phyloP scores from a whole-genome alignment of 805 yeast genomes.

The Ogataea trehalophila region DNA sequence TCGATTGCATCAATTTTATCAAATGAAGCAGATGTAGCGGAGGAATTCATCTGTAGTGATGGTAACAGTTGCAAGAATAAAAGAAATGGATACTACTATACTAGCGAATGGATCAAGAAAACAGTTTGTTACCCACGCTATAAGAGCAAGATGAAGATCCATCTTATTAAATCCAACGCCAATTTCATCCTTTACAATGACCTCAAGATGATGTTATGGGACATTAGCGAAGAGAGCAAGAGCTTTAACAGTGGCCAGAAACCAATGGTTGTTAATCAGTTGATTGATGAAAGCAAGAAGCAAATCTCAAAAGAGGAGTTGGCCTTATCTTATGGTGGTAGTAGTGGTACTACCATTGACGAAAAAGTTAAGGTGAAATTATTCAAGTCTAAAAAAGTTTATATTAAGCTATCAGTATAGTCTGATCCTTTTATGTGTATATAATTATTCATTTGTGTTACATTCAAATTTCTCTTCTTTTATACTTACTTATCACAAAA shows the following conservation, averaged over 20 bases:
- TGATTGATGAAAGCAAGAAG: neutral
- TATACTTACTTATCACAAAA: too few relatives aligned
- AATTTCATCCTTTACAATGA: constrained; percentile 28
- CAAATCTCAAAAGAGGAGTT: neutral
- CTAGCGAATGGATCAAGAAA: constrained; percentile 34
- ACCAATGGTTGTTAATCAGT: too few relatives aligned
- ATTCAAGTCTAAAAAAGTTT: constrained; percentile 15
- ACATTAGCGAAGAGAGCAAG: constrained; percentile 21
- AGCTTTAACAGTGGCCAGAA: neutral
- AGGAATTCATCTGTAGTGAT: too few relatives aligned
- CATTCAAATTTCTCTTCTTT: neutral
- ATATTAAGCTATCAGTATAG: constrained; percentile 5
- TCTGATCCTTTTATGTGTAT: neutral
- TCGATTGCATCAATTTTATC: too few relatives aligned
- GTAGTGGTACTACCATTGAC: constrained; percentile 20
- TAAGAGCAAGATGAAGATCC: constrained; percentile 40
- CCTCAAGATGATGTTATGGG: constrained; percentile 26
- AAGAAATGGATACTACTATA: constrained; percentile 10
- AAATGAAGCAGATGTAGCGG: neutral
- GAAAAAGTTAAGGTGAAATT: constrained; percentile 25
- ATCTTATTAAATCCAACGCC: constrained; percentile 18
- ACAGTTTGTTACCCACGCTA: constrained; percentile 40
- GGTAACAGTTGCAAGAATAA: neutral
- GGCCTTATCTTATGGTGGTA: neutral
- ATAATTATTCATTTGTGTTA: neutral